Percentiles rank a stretch among this genome's conserved stretches.
phyloP scores from a whole-genome alignment of 1,284 basidiomycete genomes.

The Mycosarcoma mackinlayi region DNA sequence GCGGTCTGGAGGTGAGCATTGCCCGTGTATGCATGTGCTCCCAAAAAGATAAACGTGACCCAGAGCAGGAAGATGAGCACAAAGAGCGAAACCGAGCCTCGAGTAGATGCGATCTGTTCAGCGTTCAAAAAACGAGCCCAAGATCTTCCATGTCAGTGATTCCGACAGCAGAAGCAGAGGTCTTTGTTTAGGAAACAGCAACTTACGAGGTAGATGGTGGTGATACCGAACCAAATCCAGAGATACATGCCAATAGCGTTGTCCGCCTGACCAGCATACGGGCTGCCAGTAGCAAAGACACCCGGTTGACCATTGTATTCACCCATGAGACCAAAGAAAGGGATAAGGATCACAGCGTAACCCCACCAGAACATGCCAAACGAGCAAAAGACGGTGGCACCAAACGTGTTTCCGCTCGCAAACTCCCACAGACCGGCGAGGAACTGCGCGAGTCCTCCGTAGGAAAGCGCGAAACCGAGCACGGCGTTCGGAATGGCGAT shows the following conservation, averaged over 20 bases:
- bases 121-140: not conserved
- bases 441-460: constrained; percentile 53
- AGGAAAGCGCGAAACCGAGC: constrained; percentile 31
- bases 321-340: constrained; percentile 53
- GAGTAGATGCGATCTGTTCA: constrained; percentile 16
- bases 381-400: constrained; percentile 50
- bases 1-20: constrained; percentile 24
- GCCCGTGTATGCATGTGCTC: constrained; percentile 27
- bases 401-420: constrained; percentile 56
- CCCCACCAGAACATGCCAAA: constrained; percentile 61
- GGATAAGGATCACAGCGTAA: constrained; percentile 50
- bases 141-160: too few relatives aligned
- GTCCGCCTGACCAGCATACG: constrained; percentile 32
- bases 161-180: not conserved
- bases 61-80: constrained; percentile 43
- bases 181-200: not conserved
- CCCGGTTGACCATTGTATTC: constrained; percentile 45
- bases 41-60: constrained; percentile 46
- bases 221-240: constrained; percentile 58
- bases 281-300: constrained; percentile 32
- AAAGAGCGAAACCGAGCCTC: constrained; percentile 44
- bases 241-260: constrained; percentile 47
- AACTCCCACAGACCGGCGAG: constrained; percentile 60
- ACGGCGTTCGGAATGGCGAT: constrained; percentile 49
- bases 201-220: constrained; percentile 45